Evolutionary conservation across 2,329 filamentous ascomycete genomes (phyloP).

Genomic region (Camillea tinctor): DNA sequence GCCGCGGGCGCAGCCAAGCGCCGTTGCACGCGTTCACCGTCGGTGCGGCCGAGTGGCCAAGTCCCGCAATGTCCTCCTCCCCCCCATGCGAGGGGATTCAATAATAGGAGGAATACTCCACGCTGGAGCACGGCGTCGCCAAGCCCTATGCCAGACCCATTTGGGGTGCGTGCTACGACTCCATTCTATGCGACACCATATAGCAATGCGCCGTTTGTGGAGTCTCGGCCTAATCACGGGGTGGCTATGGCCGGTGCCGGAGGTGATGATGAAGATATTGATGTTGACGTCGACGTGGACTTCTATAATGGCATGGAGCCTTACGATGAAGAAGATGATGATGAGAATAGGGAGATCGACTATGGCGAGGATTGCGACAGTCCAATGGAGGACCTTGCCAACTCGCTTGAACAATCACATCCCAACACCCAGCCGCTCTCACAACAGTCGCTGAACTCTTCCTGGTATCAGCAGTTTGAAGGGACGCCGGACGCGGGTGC

Average conservation of each 20-base stretch:
- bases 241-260: slow-evolving; percentile 27
- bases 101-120: slow-evolving; percentile 46
- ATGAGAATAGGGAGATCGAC: slow-evolving; percentile 30
- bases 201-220: slow-evolving; percentile 57
- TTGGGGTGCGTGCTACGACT: slow-evolving; percentile 42
- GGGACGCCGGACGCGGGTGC: background rate
- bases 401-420: slow-evolving; percentile 10
- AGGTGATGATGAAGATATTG: slow-evolving; percentile 26
- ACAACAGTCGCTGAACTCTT: slow-evolving; percentile 20
- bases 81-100: slow-evolving; percentile 13
- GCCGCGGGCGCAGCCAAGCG: slow-evolving; percentile 37
- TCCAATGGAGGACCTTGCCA: slow-evolving; percentile 31
- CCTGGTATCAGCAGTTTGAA: background rate
- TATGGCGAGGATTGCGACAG: slow-evolving; percentile 25
- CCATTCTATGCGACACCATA: slow-evolving; percentile 74
- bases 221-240: slow-evolving; percentile 34
- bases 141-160: slow-evolving; percentile 40
- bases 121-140: slow-evolving; percentile 51
- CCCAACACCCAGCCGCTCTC: slow-evolving; percentile 16
- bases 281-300: slow-evolving; percentile 21
- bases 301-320: slow-evolving; percentile 33
- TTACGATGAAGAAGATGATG: slow-evolving; percentile 34
- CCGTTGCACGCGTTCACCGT: slow-evolving; percentile 59
- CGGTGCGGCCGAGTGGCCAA: slow-evolving; percentile 34
- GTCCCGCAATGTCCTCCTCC: background rate